A percentile compares a stretch with the other conserved stretches of the same genome.
Conservation (phyloP, 2,329 filamentous ascomycete genomes). For the Penicillium glabrum region DNA sequence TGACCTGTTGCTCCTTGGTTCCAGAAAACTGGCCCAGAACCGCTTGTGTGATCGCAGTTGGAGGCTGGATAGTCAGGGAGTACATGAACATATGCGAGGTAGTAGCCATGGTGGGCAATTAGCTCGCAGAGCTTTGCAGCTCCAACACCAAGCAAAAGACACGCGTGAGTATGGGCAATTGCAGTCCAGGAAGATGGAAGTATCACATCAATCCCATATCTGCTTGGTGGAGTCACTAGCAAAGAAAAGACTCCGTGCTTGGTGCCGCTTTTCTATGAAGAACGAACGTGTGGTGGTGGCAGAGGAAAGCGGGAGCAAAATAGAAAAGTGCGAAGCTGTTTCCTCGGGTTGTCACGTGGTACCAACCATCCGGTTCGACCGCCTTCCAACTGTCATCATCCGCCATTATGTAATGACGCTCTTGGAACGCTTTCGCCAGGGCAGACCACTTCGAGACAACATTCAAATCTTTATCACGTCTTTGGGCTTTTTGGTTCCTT, state of each 20-base stretch:
- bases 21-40: slow-evolving; percentile 94
- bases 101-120: slow-evolving; percentile 73
- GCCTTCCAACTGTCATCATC: slow-evolving; percentile 28
- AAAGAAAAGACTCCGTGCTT: slow-evolving; percentile 24
- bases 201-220: slow-evolving; percentile 39
- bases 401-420: slow-evolving; percentile 14
- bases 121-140: slow-evolving; percentile 19
- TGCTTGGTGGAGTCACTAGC: slow-evolving; percentile 21
- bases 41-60: slow-evolving; percentile 84
- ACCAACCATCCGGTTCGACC: slow-evolving; percentile 38
- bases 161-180: slow-evolving; percentile 19
- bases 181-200: slow-evolving; percentile 26
- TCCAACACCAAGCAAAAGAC: slow-evolving; percentile 11
- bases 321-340: slow-evolving; percentile 28
- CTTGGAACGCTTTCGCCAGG: background rate
- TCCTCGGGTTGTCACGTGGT: slow-evolving; percentile 21
- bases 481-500: background rate
- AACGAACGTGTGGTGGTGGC: background rate
- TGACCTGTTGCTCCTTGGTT: slow-evolving; percentile 96
- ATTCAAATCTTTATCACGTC: background rate
- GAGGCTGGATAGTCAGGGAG: slow-evolving; percentile 90
- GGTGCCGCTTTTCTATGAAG: background rate
- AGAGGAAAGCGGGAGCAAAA: slow-evolving; percentile 13
- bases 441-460: background rate
- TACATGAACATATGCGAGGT: slow-evolving; percentile 99